Percentiles rank a stretch among this genome's conserved stretches.
Evolutionary conservation across 352 stramenopile species (phyloP).

Genomic region (Pythium phragmiticola): DNA sequence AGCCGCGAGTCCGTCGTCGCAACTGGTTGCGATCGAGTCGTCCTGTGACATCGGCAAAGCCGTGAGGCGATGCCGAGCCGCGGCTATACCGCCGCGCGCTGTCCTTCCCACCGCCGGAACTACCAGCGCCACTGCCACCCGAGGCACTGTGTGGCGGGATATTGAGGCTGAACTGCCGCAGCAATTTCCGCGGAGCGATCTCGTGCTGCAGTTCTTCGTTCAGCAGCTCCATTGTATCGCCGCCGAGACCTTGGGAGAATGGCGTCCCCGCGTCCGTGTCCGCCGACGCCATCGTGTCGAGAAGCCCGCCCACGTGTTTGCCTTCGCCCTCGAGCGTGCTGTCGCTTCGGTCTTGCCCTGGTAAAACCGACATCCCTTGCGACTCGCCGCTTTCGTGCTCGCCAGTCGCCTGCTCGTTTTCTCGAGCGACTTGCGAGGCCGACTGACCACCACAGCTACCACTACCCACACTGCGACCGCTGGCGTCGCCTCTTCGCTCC

Average conservation of each 20-base stretch:
- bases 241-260: conserved; percentile 5
- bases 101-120: conserved; percentile 5
- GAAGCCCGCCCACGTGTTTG: not conserved
- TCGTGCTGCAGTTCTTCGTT: conserved; percentile 69
- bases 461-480: conserved; percentile 2
- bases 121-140: conserved; percentile 15
- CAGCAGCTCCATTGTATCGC: conserved; percentile 42
- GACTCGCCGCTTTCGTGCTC: not conserved
- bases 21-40: conserved; percentile 62
- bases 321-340: not conserved
- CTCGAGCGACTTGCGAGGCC: not conserved
- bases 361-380: conserved; percentile 9
- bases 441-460: not conserved
- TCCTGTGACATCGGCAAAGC: conserved; percentile 44
- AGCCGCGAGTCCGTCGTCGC: conserved; percentile 44
- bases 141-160: conserved; percentile 41
- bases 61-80: conserved; percentile 34
- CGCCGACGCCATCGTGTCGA: not conserved
- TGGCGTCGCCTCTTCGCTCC: conserved; percentile 4
- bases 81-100: conserved; percentile 24
- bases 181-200: conserved; percentile 61
- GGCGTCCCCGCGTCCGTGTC: not conserved
- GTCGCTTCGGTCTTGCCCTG: conserved; percentile 4
- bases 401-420: not conserved
- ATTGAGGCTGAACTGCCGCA: conserved; percentile 80